phyloP scores from a whole-genome alignment of 176 grass and related monocot species.

The Paspalum vaginatum region DNA sequence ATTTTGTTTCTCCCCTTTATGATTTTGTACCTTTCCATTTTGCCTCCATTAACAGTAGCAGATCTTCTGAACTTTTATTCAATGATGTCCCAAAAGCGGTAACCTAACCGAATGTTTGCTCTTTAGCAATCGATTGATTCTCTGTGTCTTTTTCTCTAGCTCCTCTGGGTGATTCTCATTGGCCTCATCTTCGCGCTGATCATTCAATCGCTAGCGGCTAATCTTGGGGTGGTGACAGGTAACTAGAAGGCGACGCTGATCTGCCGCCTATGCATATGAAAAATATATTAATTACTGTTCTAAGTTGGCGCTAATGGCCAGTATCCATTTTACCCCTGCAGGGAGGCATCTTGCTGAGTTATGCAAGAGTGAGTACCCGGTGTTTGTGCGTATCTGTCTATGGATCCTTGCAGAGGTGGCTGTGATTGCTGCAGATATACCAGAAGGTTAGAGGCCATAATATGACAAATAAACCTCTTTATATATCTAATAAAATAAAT shows the following conservation, averaged over 20 bases:
- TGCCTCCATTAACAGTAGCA: neutral
- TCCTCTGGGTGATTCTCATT: conserved; percentile 90
- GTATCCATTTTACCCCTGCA: neutral
- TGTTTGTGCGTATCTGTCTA: conserved; percentile 56
- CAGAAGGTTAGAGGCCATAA: conserved; percentile 60
- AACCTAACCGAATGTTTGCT: conserved; percentile 2
- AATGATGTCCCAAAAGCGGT: neutral
- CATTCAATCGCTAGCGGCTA: conserved; percentile 86
- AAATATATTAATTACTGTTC: neutral
- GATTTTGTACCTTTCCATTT: neutral
- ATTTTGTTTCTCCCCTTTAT: neutral
- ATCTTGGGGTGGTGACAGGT: conserved; percentile 95
- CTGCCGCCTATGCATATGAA: neutral
- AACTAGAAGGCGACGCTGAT: neutral
- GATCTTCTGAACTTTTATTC: neutral
- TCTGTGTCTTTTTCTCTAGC: conserved; percentile 43
- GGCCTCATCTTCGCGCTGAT: conserved; percentile 86
- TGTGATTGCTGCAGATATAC: conserved; percentile 87
- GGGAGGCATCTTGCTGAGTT: conserved; percentile 85
- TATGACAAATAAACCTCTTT: neutral
- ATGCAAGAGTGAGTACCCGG: conserved; percentile 81
- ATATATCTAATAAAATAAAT: neutral
- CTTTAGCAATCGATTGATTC: neutral
- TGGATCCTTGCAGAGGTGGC: conserved; percentile 78
- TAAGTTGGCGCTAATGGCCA: neutral